A percentile compares a stretch with the other conserved stretches of the same genome.
Conservation (phyloP, 2,329 filamentous ascomycete genomes). For the Aureobasidium sp. region DNA sequence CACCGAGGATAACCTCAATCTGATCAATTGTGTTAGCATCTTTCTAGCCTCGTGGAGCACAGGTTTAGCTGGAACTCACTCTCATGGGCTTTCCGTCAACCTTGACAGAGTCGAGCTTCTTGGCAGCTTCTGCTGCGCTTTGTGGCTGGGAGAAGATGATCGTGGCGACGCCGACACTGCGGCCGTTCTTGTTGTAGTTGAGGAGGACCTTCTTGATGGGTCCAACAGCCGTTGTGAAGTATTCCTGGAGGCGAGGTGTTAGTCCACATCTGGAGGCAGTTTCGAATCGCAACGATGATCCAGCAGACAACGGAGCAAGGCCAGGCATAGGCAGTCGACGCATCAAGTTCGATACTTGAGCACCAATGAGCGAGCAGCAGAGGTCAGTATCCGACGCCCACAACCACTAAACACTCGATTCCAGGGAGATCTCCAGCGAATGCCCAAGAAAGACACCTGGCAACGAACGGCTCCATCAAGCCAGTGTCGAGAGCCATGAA, state of each 20-base stretch:
- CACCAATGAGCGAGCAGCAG: conserved; percentile 56
- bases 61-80: conserved; percentile 45
- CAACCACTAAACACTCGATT: neutral
- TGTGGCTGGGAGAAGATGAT: conserved; percentile 76
- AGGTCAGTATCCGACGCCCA: conserved; percentile 34
- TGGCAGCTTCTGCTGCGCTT: conserved; percentile 75
- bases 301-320: conserved; percentile 22
- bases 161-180: conserved; percentile 85
- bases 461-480: neutral
- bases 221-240: conserved; percentile 81
- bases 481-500: neutral
- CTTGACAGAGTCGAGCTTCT: conserved; percentile 76
- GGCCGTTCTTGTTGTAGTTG: conserved; percentile 85
- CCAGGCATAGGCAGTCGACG: conserved; percentile 7
- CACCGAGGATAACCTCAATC: conserved; percentile 87
- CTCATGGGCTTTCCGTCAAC: conserved; percentile 89
- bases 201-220: conserved; percentile 85
- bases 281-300: conserved; percentile 18
- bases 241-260: conserved; percentile 72
- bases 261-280: conserved; percentile 41
- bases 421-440: neutral
- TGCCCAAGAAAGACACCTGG: neutral
- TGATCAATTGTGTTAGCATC: conserved; percentile 31
- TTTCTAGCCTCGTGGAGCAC: neutral
- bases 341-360: conserved; percentile 18